Evolutionary conservation across 2,329 filamentous ascomycete species (phyloP), one percentile per base, ranked within the genome.

Genomic region (Bipolaris zeicola): DNA sequence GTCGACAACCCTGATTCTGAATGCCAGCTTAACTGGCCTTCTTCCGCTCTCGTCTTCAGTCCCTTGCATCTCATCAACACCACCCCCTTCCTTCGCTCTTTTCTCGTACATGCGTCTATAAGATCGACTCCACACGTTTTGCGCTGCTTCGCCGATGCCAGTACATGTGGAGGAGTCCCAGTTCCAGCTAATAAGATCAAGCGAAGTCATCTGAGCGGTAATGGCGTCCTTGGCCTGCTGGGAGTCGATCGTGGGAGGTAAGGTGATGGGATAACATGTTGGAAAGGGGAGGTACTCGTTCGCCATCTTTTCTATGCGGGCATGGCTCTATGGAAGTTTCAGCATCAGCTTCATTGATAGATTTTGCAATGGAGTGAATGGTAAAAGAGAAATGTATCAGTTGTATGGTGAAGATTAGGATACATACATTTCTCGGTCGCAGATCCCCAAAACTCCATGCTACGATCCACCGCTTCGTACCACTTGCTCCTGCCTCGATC

Each of bases 381-480:
- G 39, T 16, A 26, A 8, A 14, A 6, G 1, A n/a, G 8, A 10
- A 5, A n/a, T n/a, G 39, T 4, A 26, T n/a, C 3, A 8, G 6
- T n/a, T 31, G 10, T 31, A 31, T 5, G 4, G 28, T 31, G 10
- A 31, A 31, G 10, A 13, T 13, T 28, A 4, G 13, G 28, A 2
- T 13, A 60, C 67, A 52, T 50, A 81, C 81, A 72, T 82, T 81
- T 4, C 79, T 73, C 2, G 93, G 91, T 43, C 93, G 81, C 69
- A 85, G 79, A 49, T 85, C 80, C 1, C 80, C 78, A 77, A 92
- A 96, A 67, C 90, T 96, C 95, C 95, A 99, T 0, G 84, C 95
- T 2, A 98, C 77, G 1, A 88, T 91, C 93, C 94, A 98, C 16
- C 95, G 81, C 50, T 88, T 86, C 28, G 95, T 98, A 71, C 87